Evolutionary conservation across 345 rosid species (phyloP).

Genomic region (Corymbia maculata): DNA sequence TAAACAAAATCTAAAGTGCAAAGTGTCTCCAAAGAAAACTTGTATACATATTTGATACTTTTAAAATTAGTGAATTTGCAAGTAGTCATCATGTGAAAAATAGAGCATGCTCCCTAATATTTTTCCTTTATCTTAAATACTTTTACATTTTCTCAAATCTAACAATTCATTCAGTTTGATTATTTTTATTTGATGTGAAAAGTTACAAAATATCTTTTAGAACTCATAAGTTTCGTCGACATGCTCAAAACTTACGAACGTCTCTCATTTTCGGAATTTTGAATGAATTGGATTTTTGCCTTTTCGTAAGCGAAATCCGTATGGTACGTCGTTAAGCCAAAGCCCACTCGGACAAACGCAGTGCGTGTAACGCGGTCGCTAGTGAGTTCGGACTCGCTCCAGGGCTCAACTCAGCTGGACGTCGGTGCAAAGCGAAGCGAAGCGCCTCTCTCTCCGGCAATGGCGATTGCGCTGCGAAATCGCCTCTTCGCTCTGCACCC

Average conservation of each 20-base stretch:
- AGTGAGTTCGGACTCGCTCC: too few relatives aligned
- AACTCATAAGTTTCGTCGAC: too few relatives aligned
- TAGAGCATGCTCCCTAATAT: too few relatives aligned
- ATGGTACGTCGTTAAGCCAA: background rate
- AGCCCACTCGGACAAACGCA: background rate
- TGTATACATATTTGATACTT: too few relatives aligned
- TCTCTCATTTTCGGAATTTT: background rate
- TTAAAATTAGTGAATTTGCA: background rate
- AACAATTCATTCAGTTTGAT: background rate
- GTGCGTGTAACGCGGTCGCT: too few relatives aligned
- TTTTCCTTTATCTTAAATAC: too few relatives aligned
- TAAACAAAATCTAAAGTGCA: background rate
- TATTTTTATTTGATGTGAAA: background rate
- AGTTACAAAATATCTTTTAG: too few relatives aligned
- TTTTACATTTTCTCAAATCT: too few relatives aligned
- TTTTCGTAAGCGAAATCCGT: background rate
- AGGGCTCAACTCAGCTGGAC: background rate
- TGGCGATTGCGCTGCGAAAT: constrained; percentile 1
- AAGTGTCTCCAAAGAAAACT: too few relatives aligned
- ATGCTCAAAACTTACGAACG: background rate
- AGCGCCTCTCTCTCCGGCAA: background rate
- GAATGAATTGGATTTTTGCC: background rate
- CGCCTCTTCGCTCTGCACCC: constrained; percentile 4
- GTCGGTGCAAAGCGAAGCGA: background rate
- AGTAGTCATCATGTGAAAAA: too few relatives aligned